Percentiles rank a stretch among this genome's conserved stretches.
Evolutionary conservation across 2,329 filamentous ascomycete genomes (phyloP).

Genomic region (Xylaria sp.): DNA sequence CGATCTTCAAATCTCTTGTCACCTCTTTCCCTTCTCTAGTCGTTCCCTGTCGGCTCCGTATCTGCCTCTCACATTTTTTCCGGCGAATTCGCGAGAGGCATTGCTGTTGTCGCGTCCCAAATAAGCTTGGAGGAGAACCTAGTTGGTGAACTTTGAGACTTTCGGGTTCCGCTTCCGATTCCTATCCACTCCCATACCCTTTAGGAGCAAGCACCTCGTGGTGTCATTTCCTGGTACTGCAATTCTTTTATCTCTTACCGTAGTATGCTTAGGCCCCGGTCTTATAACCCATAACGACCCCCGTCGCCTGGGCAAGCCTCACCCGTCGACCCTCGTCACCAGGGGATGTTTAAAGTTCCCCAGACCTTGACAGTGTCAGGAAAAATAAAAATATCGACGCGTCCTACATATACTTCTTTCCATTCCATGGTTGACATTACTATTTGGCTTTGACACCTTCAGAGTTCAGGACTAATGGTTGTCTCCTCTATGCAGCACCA

Average conservation of each 20-base stretch:
- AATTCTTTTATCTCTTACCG: conserved; percentile 34
- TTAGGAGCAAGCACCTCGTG: conserved; percentile 36
- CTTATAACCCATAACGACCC: conserved; percentile 36
- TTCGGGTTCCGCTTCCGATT: conserved; percentile 43
- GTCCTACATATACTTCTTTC: conserved; percentile 44
- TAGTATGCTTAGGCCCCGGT: conserved; percentile 36
- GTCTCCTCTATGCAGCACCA: conserved; percentile 73
- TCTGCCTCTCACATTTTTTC: conserved; percentile 21
- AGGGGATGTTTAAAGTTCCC: conserved; percentile 45
- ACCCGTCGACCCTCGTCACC: conserved; percentile 48
- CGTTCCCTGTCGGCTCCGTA: conserved; percentile 32
- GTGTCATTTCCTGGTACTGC: conserved; percentile 39
- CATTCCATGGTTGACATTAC: conserved; percentile 44
- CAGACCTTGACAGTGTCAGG: conserved; percentile 51
- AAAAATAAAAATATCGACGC: conserved; percentile 54
- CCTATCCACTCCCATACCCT: conserved; percentile 35
- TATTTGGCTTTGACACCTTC: conserved; percentile 36
- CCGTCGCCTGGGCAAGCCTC: conserved; percentile 37
- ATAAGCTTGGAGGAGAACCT: conserved; percentile 37
- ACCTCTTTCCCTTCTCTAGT: conserved; percentile 25
- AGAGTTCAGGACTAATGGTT: conserved; percentile 56
- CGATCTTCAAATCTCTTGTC: conserved; percentile 36
- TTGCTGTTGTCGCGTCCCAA: conserved; percentile 31
- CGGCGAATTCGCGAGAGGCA: conserved; percentile 23
- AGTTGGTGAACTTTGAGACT: conserved; percentile 43